Conservation (phyloP, 345 rosid genomes). For the Dimocarpus longan region DNA sequence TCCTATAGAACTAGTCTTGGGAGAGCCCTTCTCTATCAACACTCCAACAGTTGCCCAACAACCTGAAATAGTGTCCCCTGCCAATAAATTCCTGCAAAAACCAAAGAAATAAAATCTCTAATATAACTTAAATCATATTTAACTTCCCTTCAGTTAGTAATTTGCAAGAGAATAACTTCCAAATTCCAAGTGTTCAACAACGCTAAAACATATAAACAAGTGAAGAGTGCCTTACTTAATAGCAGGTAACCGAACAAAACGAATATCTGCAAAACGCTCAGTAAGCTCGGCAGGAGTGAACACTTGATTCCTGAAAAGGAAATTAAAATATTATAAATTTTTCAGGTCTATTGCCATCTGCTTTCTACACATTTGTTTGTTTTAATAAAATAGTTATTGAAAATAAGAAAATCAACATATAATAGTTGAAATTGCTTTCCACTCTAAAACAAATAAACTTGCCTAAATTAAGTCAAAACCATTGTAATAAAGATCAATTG, state of each 20-base stretch:
- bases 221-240: conserved; percentile 50
- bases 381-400: neutral
- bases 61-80: conserved; percentile 74
- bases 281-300: conserved; percentile 58
- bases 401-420: neutral
- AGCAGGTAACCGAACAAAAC: conserved; percentile 67
- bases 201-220: neutral
- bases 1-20: conserved; percentile 76
- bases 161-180: conserved; percentile 9
- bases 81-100: conserved; percentile 64
- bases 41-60: conserved; percentile 93
- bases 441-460: neutral
- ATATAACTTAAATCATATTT: neutral
- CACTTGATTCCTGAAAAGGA: conserved; percentile 58
- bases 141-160: neutral
- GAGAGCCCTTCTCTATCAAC: conserved; percentile 73
- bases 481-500: neutral
- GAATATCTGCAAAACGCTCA: conserved; percentile 74
- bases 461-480: neutral
- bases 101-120: conserved; percentile 15
- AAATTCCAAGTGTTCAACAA: neutral
- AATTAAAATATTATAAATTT: neutral
- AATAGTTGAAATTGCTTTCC: neutral
- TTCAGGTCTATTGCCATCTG: neutral
- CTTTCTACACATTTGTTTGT: neutral